phyloP scores from a whole-genome alignment of 2,329 filamentous ascomycete species.

The Cytospora schulzeri region DNA sequence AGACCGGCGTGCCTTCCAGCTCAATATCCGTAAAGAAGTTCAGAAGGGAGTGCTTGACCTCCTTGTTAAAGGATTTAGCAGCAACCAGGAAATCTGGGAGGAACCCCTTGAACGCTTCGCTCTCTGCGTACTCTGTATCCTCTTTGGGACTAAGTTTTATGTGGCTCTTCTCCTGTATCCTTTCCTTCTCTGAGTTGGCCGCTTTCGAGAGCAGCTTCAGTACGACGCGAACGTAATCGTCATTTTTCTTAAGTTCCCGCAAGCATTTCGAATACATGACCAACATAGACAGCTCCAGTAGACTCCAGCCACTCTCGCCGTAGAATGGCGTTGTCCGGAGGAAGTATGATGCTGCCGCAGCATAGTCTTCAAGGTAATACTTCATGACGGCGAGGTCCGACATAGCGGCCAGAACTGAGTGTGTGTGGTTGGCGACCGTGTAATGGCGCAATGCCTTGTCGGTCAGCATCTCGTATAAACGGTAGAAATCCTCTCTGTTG shows the following conservation, averaged over 20 bases:
- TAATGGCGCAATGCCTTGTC: slow-evolving; percentile 83
- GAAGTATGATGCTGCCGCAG: slow-evolving; percentile 75
- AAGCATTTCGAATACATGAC: slow-evolving; percentile 85
- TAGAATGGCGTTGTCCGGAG: slow-evolving; percentile 78
- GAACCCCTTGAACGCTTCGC: slow-evolving; percentile 48
- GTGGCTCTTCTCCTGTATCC: slow-evolving; percentile 43
- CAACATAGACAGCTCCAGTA: slow-evolving; percentile 80
- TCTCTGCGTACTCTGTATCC: slow-evolving; percentile 36
- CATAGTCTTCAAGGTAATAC: slow-evolving; percentile 73
- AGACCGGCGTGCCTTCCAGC: slow-evolving; percentile 68
- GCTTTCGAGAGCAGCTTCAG: slow-evolving; percentile 74
- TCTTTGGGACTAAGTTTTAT: slow-evolving; percentile 35
- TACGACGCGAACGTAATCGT: slow-evolving; percentile 77
- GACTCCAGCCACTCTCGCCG: slow-evolving; percentile 74
- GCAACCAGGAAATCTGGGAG: slow-evolving; percentile 51
- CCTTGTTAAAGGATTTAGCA: slow-evolving; percentile 50
- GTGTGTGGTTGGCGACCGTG: slow-evolving; percentile 73
- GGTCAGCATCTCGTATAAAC: slow-evolving; percentile 74
- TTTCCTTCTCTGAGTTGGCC: slow-evolving; percentile 56
- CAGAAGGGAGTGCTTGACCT: slow-evolving; percentile 68
- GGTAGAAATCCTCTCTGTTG: slow-evolving; percentile 65
- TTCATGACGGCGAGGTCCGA: slow-evolving; percentile 87
- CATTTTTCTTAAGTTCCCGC: slow-evolving; percentile 71
- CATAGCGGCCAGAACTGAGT: slow-evolving; percentile 76
- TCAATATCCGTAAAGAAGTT: slow-evolving; percentile 74